Evolutionary conservation across 257 asterid species (phyloP).

Genomic region (Ajuga chamaepitys): DNA sequence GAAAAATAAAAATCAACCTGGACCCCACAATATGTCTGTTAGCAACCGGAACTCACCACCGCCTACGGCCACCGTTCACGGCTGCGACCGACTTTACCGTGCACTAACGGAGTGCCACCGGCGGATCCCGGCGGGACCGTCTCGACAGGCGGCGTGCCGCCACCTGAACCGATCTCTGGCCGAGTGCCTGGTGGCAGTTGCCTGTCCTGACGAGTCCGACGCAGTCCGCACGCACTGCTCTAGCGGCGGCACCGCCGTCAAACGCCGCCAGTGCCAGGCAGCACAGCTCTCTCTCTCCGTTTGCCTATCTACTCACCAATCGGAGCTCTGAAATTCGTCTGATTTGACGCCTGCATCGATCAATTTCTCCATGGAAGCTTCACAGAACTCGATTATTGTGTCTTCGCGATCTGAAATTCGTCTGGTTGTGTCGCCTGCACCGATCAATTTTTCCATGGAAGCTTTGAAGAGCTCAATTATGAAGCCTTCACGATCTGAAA

Average conservation of each 20-base stretch:
- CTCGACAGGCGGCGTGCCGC: conserved; percentile 74
- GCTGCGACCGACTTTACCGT: conserved; percentile 56
- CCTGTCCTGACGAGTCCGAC: conserved; percentile 65
- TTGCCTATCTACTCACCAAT: conserved; percentile 56
- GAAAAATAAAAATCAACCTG: not conserved
- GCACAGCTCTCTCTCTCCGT: conserved; percentile 66
- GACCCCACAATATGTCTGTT: conserved; percentile 20
- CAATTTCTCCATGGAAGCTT: not conserved
- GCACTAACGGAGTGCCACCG: conserved; percentile 71
- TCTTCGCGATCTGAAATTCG: conserved; percentile 18
- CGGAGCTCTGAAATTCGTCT: conserved; percentile 14
- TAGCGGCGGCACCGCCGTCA: conserved; percentile 81
- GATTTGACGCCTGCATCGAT: not conserved
- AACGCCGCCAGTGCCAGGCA: conserved; percentile 75
- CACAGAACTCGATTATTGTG: no score
- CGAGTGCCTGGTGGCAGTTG: conserved; percentile 59
- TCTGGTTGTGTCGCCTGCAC: not conserved
- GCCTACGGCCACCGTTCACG: conserved; percentile 14
- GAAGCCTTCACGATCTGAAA: no score
- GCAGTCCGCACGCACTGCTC: conserved; percentile 78
- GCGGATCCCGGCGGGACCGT: conserved; percentile 50
- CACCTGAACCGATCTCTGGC: conserved; percentile 76
- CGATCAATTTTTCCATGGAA: not conserved
- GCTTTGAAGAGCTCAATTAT: no score
- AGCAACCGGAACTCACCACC: conserved; percentile 17